phyloP scores from a whole-genome alignment of 1,284 basidiomycete genomes.

The Ganoderma boninense region DNA sequence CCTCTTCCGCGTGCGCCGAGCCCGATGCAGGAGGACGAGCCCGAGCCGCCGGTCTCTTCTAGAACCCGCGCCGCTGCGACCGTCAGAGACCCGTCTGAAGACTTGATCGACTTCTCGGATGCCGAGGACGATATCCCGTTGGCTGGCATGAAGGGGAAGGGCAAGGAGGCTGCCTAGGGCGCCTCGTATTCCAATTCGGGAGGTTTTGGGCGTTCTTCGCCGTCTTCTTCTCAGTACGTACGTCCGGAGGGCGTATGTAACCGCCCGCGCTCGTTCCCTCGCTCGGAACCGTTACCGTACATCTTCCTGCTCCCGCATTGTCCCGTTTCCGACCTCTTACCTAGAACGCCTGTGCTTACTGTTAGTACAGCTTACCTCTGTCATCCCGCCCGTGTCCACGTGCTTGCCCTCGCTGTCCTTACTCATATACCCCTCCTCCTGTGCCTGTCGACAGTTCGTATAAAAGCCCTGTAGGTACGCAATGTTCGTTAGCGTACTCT shows the following conservation, averaged over 20 bases:
- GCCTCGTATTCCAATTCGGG: neutral
- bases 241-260: constrained; percentile 1
- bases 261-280: too few relatives aligned
- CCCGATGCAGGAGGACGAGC: neutral
- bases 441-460: too few relatives aligned
- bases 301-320: too few relatives aligned
- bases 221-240: neutral
- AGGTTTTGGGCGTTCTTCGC: neutral
- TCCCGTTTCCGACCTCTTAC: too few relatives aligned
- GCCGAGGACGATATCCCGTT: neutral
- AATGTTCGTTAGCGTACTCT: too few relatives aligned
- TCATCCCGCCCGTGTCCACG: too few relatives aligned
- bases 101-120: neutral
- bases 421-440: too few relatives aligned
- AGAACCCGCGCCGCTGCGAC: too few relatives aligned
- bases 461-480: too few relatives aligned
- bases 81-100: neutral
- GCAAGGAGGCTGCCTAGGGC: neutral
- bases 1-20: neutral
- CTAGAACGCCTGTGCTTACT: too few relatives aligned
- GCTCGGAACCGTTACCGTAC: too few relatives aligned
- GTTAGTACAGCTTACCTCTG: too few relatives aligned
- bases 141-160: neutral
- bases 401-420: neutral
- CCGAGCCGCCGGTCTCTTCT: neutral